Evolutionary conservation across 2,329 filamentous ascomycete genomes (phyloP), one percentile per base, ranked within the genome.

Genomic region (Fusarium pseudoanthophilum): DNA sequence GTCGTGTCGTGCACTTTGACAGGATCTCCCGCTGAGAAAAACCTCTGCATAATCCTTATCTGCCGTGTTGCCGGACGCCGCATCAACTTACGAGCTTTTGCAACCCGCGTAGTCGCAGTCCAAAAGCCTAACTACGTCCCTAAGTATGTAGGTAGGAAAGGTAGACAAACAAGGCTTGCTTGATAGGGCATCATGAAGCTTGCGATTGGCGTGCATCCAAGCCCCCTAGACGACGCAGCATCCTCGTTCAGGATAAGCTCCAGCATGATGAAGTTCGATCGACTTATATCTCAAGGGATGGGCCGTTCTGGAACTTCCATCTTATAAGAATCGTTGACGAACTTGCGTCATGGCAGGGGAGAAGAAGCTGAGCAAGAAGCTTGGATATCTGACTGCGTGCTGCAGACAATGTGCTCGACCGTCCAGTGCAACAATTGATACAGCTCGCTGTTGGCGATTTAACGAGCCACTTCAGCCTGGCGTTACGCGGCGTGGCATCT

Each of bases 201-300:
- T 72, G 51, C 62, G 67, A 68, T 61, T 74, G 37, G 63, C 30
- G 42, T 70, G 26, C 40, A 58, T 39, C 58, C 52, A 72, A 75
- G 67, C 64, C 72, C 67, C 60, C 67, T 61, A 74, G 55, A 59
- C 49, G 26, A 52, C 49, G 55, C 65, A 68, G 64, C 55, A 57
- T 64, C 49, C 48, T 42, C 42, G 37, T 72, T 62, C 48, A 45
- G 64, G 66, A 64, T 55, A 73, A 71, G 62, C 57, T 48, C 57
- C n/a, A 28, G 70, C 36, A 52, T 61, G 40, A 53, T 37, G 39
- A 52, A 56, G 51, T 55, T 51, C 39, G 37, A 20, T 37, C 43
- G 24, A 20, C 36, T 34, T 64, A 16, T 34, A 39, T 39, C 28
- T 34, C 24, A 36, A 37, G 40, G 40, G 40, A 58, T 49, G 40